Base-by-base conservation (phyloP, 805 yeast genomes). In the Hagleromyces aurorensis region DNA sequence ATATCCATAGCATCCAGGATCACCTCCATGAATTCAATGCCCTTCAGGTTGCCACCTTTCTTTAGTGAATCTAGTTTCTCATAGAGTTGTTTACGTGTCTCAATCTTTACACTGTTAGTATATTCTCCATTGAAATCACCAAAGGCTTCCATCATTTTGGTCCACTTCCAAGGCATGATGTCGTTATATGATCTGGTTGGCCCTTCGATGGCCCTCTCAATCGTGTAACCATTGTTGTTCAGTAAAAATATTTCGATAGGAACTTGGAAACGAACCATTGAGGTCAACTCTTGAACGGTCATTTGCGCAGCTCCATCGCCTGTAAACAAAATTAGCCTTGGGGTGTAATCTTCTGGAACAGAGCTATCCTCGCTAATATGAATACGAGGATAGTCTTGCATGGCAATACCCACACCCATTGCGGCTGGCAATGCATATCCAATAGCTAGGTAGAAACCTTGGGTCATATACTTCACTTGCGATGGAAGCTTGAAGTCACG, bases 221-320 rank as follows among this genome's bases (percentile, higher is more conserved):
- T 85, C 0, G 95, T 79, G 61, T 87, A 87, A 1, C 96, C 96
- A 34, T 70, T 69, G 57, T 87, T 87, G 59, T 87, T 87, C 58
- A 85, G 62, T 30, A 87, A 57, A 43, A 86, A 70, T 16, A 87
- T 67, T 23, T 78, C 71, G 13, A 94, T 84, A 20, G 70, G 70
- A 23, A 79, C 64, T 12, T 65, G 62, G 38, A 69, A 62, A 38
- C 83, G 69, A 21, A 80, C 54, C 48, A 70, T 72, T 2, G 83
- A 67, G 1, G 84, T 72, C 28, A 78, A 56, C 50, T 87, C 96
- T 64, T 87, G 95, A 32, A 80, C 65, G 4, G 96, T 85, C 94
- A 87, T 82, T 62, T 84, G 94, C 2, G 95, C 89, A 3, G 94
- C 78, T 1, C 96, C 96, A 54, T 87, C 96, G 33, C 96, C 96